Evolutionary conservation across 2,329 filamentous ascomycete species (phyloP).

Genomic region (Dothiorella sarmentorum): DNA sequence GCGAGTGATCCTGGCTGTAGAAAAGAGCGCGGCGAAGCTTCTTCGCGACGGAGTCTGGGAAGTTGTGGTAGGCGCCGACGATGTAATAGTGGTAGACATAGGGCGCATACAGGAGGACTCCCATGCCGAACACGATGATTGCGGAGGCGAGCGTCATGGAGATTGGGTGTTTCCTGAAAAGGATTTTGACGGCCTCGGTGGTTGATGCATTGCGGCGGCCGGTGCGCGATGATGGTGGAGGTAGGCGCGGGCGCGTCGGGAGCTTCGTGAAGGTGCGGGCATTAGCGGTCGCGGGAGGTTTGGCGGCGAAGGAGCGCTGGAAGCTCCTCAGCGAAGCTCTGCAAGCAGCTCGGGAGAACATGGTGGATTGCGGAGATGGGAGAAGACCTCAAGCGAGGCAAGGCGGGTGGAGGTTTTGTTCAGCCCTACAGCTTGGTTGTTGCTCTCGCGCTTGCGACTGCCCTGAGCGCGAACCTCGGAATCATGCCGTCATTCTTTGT

Average conservation of each 20-base stretch:
- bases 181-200: constrained; percentile 28
- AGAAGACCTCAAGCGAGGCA: background rate
- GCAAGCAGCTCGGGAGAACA: constrained; percentile 37
- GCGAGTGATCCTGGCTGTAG: constrained; percentile 57
- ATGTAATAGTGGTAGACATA: constrained; percentile 48
- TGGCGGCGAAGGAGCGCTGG: constrained; percentile 27
- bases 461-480: constrained; percentile 11
- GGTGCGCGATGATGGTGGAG: constrained; percentile 25
- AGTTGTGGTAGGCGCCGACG: constrained; percentile 51
- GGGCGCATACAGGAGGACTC: constrained; percentile 43
- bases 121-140: constrained; percentile 40
- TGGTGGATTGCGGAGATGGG: constrained; percentile 24
- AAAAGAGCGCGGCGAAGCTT: constrained; percentile 81
- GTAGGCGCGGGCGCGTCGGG: constrained; percentile 27
- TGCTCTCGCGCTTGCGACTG: no score
- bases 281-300: constrained; percentile 22
- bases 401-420: constrained; percentile 14
- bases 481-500: background rate
- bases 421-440: constrained; percentile 18
- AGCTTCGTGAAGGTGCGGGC: constrained; percentile 23
- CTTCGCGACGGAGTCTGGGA: constrained; percentile 68
- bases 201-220: constrained; percentile 29
- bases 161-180: constrained; percentile 39
- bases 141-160: constrained; percentile 35
- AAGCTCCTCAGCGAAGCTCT: constrained; percentile 26